Evolutionary conservation across 2,329 filamentous ascomycete species (phyloP), one percentile per base, ranked within the genome.

Genomic region (Dactylellina sp.): DNA sequence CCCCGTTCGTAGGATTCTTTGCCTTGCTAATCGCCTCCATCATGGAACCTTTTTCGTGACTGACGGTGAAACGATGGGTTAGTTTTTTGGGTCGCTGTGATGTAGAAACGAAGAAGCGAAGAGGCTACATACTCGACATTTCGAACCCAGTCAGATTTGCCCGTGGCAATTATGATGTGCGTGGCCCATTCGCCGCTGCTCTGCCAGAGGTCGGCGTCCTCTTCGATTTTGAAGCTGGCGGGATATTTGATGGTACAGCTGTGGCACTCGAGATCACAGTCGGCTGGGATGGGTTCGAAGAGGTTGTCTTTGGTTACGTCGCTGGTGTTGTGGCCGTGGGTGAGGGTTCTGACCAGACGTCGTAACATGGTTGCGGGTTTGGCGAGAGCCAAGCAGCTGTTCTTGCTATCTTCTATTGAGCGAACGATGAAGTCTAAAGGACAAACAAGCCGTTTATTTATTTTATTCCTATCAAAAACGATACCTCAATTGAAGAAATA

Each of bases 131-230:
- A 65, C 65, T 87, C 88, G 49, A 97, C 91, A 83, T 96, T 90
- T 72, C 91, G 84, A 79, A 94, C 90, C 95, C 95, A 99, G 82
- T 99, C 95, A 24, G 89, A 86, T 86, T 97, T 97, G 75, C 93
- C 92, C n/a, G 95, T 99, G 22, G 92, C 95, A 14, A 98, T 92
- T 32, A 99, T 84, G 75, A 97, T 80, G 82, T 99, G 95, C 18
- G 93, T 95, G 79, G 88, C 89, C 71, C 71, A 75, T 28, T 59
- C 62, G 46, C 66, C 56, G 24, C 62, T 50, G 7, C 56, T 65
- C 49, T 75, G 56, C 71, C 71, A 98, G 55, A 98, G 83, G 78
- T 89, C 84, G 80, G 97, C 92, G 5, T 85, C 83, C 80, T 90
- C 87, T 70, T 98, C 91, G 65, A 97, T 88, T 79, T 89, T 88